These are phyloP conservation scores for Phytophthora vignae DNA, from an alignment of 352 stramenopile genomes.

Conservation along the genomic window DNA sequence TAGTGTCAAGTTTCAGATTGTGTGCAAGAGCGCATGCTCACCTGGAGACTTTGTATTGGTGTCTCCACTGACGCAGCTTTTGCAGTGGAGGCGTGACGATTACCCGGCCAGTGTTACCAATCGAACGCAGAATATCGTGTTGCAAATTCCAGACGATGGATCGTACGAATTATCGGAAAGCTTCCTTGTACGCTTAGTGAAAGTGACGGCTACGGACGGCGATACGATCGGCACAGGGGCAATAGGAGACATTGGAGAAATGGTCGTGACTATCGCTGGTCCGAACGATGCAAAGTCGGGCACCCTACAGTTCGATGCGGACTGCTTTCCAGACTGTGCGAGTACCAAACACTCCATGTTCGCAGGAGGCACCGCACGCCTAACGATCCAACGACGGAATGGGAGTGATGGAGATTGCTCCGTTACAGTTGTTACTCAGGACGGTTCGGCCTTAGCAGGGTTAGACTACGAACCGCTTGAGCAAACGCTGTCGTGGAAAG, in stretches of 20 bases:
- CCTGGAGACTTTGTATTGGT: constrained; percentile 53
- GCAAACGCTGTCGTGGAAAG: constrained; percentile 49
- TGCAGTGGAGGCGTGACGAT: constrained; percentile 57
- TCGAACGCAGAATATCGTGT: constrained; percentile 49
- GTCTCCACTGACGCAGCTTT: constrained; percentile 34
- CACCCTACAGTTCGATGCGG: constrained; percentile 64
- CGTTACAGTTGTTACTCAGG: constrained; percentile 50
- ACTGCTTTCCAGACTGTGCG: constrained; percentile 73
- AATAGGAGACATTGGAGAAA: constrained; percentile 51
- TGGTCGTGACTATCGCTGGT: constrained; percentile 62
- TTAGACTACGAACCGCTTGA: constrained; percentile 63
- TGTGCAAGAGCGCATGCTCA: constrained; percentile 53
- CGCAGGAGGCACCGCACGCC: constrained; percentile 56
- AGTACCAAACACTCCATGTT: constrained; percentile 53
- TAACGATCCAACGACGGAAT: constrained; percentile 62
- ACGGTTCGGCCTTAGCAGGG: constrained; percentile 52
- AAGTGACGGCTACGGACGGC: constrained; percentile 34
- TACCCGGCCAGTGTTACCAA: constrained; percentile 8
- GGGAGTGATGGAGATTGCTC: constrained; percentile 58
- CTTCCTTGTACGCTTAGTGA: constrained; percentile 53
- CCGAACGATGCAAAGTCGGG: constrained; percentile 67
- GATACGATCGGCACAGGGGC: constrained; percentile 37
- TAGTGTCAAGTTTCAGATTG: constrained; percentile 52
- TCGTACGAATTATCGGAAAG: constrained; percentile 62
- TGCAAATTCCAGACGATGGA: constrained; percentile 55